Evolutionary conservation across 805 yeast species (phyloP), one percentile per base, ranked within the genome.

Genomic region (Kuraishia borneana): DNA sequence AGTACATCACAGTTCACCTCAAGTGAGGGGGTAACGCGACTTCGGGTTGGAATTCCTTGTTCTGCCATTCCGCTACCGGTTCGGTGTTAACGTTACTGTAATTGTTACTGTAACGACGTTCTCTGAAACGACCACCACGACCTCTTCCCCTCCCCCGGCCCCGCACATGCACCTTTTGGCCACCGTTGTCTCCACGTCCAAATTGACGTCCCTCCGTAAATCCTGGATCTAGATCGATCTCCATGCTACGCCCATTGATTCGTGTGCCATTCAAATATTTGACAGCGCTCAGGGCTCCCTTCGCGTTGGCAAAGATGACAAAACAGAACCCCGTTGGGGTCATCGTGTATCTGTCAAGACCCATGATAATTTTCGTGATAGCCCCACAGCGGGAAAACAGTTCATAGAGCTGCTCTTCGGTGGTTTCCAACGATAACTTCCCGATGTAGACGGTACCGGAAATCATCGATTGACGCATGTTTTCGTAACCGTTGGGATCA

Each of bases 291-390:
- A 87, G 61, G 2, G 96, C 85, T 33, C 83, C 87, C 33, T 67
- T 66, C 30, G 77, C 76, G 20, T 62, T 54, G 35, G 68, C 70
- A 53, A 78, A 92, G 31, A 85, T 80, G 26, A 92, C 87, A 52
- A 92, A 92, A 52, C 96, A 88, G 55, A 92, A 89, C 13, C 98
- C 97, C 52, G 97, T 88, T 2, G 98, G 98, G 1, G 96, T 88
- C 47, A 79, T 75, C 44, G 83, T 81, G 52, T 79, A 78, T 43
- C 96, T 69, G 54, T 92, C 96, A 25, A 92, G 68, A 0, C 98
- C 98, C 97, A 92, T 92, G 34, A 89, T 76, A 28, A 88, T 83
- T 48, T 80, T 68, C 43, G 73, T 73, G 26, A 89, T 76, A 12
- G 72, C 63, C 1, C 96, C 97, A 43, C 83, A 76, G 53, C 81